These are phyloP conservation scores for Aureobasidium vineae DNA, from an alignment of 2,329 filamentous ascomycete species.

Conservation along the genomic window DNA sequence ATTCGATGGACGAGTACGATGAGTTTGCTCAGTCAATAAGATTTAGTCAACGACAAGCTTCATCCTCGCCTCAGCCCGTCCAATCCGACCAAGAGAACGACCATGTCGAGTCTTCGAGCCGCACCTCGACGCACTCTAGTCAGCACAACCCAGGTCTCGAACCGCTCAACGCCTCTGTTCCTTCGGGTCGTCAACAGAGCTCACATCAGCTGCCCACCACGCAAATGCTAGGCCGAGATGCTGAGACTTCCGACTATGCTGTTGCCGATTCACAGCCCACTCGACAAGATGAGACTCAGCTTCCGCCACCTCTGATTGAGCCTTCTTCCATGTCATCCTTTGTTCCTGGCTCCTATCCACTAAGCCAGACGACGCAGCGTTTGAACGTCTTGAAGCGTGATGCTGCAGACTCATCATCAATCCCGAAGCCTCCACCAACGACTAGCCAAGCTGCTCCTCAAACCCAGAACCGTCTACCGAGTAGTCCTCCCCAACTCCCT, in stretches of 20 bases:
- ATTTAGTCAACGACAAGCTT: conserved; percentile 33
- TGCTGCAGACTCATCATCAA: conserved; percentile 29
- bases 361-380: conserved; percentile 30
- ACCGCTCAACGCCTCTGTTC: background rate
- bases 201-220: conserved; percentile 2
- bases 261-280: conserved; percentile 50
- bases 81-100: conserved; percentile 3
- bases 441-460: conserved; percentile 26
- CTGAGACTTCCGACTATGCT: conserved; percentile 36
- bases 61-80: background rate
- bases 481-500: conserved; percentile 37
- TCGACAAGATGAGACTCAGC: conserved; percentile 32
- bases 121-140: conserved; percentile 6
- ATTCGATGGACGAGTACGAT: conserved; percentile 40
- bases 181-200: conserved; percentile 2
- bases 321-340: conserved; percentile 40
- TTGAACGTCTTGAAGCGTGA: background rate
- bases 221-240: background rate
- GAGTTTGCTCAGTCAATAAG: conserved; percentile 39
- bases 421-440: conserved; percentile 30
- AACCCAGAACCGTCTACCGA: conserved; percentile 37
- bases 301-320: conserved; percentile 36
- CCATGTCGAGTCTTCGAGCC: conserved; percentile 5
- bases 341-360: conserved; percentile 40
- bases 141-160: background rate